Evolutionary conservation across 352 stramenopile genomes (phyloP), one percentile per base, ranked within the genome.

Genomic region (Pythium guiyangense): DNA sequence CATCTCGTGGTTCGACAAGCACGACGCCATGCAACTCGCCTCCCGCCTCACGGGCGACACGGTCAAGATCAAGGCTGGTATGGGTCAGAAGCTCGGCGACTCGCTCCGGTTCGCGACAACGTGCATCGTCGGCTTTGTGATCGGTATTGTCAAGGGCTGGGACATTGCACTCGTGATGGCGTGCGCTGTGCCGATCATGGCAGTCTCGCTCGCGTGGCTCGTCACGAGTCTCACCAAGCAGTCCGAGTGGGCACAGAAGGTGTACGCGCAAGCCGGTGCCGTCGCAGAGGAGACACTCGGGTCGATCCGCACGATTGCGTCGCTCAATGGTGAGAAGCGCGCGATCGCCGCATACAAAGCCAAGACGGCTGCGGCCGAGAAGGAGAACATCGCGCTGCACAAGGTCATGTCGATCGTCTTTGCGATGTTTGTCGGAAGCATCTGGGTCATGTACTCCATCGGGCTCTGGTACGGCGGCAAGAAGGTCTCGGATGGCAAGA

Each of bases 251-350:
- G 45, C 69, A 1, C 73, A 86, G 44, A 66, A 75, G 48, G 40
- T 84, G 20, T 83, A 85, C n/a, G 70, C 72, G 3, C 67, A 81
- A 27, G 75, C 73, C 0, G 73, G 73, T 6, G 71, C 73, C 2
- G 63, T 86, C 18, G 77, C 75, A 3, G 77, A 88, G 49, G 77
- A 88, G 40, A 88, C 74, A 6, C 52, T 88, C 15, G 62, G 70
- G 39, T 70, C 73, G 18, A 88, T 88, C 27, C 77, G 74, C 54
- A 87, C 77, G 6, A 63, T 85, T 15, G 66, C 61, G 20, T 81
- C 72, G 6, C 53, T 76, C 20, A 83, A 80, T 31, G 70, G 53
- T 17, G 75, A 83, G 59, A 40, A 57, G 46, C 67, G 63, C 12
- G 73, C 73, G 22, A 78, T 85, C 40, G 43, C 45, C 0, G 78